Conservation (phyloP, 176 grass and related monocot genomes). For the Urochloa ruziziensis region DNA sequence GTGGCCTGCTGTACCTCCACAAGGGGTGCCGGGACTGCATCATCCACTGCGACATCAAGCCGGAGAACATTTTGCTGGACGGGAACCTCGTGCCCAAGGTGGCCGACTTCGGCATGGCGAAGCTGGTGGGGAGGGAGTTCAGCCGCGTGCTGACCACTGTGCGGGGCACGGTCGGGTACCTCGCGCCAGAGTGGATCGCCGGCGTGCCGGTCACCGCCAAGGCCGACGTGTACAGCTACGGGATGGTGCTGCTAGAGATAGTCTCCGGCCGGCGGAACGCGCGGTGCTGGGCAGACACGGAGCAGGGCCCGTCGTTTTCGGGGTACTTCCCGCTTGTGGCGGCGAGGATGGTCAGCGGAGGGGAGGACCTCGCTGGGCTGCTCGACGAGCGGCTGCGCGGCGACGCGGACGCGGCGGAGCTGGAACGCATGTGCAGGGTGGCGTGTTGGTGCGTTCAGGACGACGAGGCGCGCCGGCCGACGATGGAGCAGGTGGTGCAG, state of each 20-base stretch:
- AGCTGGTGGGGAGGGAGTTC: slow-evolving; percentile 41
- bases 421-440: slow-evolving; percentile 37
- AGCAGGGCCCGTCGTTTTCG: background rate
- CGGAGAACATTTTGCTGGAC: slow-evolving; percentile 67
- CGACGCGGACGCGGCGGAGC: slow-evolving; percentile 31
- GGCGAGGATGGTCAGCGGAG: slow-evolving; percentile 21
- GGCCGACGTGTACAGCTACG: slow-evolving; percentile 56
- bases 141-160: slow-evolving; percentile 51
- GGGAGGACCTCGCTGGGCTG: slow-evolving; percentile 2
- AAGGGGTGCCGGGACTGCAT: slow-evolving; percentile 55
- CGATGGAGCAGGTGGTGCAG: slow-evolving; percentile 45
- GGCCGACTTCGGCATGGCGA: slow-evolving; percentile 49
- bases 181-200: slow-evolving; percentile 69
- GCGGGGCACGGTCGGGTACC: slow-evolving; percentile 54
- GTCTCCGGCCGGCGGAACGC: slow-evolving; percentile 44
- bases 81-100: slow-evolving; percentile 33
- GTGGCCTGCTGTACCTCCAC: slow-evolving; percentile 50
- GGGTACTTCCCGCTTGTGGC: slow-evolving; percentile 34
- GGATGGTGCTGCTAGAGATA: slow-evolving; percentile 55
- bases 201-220: slow-evolving; percentile 46
- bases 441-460: slow-evolving; percentile 74
- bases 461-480: slow-evolving; percentile 27
- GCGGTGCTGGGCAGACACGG: background rate
- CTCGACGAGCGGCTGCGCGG: slow-evolving; percentile 34
- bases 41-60: slow-evolving; percentile 75